These are phyloP conservation scores for Asterochloris sp. DNA, from an alignment of 139 green algal genomes.

Conservation along the genomic window DNA sequence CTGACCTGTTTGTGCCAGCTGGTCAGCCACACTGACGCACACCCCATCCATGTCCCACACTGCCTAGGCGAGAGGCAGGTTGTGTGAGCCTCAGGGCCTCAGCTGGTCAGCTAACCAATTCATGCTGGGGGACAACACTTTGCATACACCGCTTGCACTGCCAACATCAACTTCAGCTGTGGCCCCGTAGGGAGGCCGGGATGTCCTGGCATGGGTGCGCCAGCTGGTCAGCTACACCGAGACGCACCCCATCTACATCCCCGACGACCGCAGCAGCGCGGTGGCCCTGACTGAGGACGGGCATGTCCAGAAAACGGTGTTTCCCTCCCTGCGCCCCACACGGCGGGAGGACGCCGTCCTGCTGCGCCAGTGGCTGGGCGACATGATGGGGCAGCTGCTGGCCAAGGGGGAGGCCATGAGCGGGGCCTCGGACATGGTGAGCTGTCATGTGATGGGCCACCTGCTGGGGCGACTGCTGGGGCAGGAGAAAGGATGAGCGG, in stretches of 20 bases:
- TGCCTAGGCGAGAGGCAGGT: not conserved
- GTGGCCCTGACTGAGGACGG: not conserved
- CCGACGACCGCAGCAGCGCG: conserved; percentile 5
- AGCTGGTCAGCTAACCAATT: too few species aligned
- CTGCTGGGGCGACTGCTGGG: not conserved
- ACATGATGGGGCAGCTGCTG: conserved; percentile 41
- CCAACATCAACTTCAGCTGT: not conserved
- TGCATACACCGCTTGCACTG: not conserved
- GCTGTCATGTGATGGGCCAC: not conserved
- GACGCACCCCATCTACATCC: conserved; percentile 18
- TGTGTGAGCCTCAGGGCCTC: too few species aligned
- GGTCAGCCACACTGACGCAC: conserved; percentile 34
- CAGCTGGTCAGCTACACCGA: conserved; percentile 42
- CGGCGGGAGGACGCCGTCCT: conserved; percentile 37
- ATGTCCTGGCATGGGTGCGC: conserved; percentile 44
- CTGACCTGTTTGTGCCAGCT: conserved; percentile 45
- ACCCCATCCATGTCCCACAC: conserved; percentile 14
- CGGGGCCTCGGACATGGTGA: not conserved
- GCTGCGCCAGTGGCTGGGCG: conserved; percentile 48
- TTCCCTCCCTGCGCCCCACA: conserved; percentile 22
- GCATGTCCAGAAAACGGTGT: conserved; percentile 19
- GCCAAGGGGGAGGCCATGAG: not conserved
- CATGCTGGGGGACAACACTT: not conserved
- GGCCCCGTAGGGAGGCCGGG: conserved; percentile 28
- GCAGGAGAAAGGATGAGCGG: too few species aligned